Evolutionary conservation across 140 eudicot genomes (phyloP), one percentile per base, ranked within the genome.

Genomic region (Flaveria floridana): DNA sequence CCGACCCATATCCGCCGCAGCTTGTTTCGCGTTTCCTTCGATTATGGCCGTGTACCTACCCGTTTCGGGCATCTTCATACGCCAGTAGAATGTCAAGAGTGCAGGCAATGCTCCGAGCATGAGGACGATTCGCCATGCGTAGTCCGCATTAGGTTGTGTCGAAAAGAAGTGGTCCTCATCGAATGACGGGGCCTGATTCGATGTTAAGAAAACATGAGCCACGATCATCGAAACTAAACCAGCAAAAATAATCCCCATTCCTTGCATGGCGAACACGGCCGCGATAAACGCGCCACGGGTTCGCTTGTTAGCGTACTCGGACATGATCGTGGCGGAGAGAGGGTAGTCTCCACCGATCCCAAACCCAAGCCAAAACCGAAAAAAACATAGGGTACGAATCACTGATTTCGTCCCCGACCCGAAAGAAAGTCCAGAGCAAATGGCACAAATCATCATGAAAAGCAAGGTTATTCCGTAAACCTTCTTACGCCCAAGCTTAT

Each of bases 341-440:
- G 94, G 93, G 59, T 85, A 87, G 72, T 87, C 93, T 0, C 93
- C 93, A 2, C 93, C 93, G 2, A 87, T 87, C 41, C 94, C 94
- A 39, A 88, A 88, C 6, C 94, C 94, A 0, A 88, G 84, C 94
- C 94, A 88, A 69, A 88, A 85, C 55, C 94, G 66, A 52, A 88
- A 88, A 64, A 88, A 88, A 50, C 94, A 85, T 9, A 88, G 85
- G 0, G 94, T 88, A 0, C 68, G 19, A 20, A 88, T 81, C 51
- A 88, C 94, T 0, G 88, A 65, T 7, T 71, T 83, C 0, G 88
- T 11, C 21, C 75, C 74, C 26, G 7, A 52, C 1, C 94, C 94
- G 14, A 88, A 85, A 2, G 90, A 85, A 8, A 88, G 13, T 13
- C 94, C 94, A 0, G 90, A 88, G 14, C 83, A 76, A 2, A 87